Evolutionary conservation across 2,329 filamentous ascomycete species (phyloP), one percentile per base, ranked within the genome.

Genomic region (Huntiella savannae): DNA sequence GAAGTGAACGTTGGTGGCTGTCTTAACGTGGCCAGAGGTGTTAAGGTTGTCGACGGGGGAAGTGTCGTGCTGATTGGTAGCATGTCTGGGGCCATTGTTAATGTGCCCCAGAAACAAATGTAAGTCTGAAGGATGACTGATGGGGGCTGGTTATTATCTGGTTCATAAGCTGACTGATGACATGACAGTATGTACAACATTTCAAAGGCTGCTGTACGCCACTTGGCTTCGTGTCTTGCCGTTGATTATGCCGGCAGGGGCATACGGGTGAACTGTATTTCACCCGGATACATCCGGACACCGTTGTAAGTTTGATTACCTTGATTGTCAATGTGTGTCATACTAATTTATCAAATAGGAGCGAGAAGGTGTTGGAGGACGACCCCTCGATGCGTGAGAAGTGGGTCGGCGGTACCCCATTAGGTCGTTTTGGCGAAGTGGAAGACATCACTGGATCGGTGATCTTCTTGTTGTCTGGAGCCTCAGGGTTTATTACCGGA

Each of bases 261-360:
- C 54, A 94, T 96, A 58, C 76, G 88, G 33, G 88, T 96, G 54
- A 96, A 96, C 67, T 91, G 83, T 63, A 91, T 96, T 60, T 86
- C 80, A 28, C 88, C 88, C 0, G 88, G 91, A 39, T 96, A 96
- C 64, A 96, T 96, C 88, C 67, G 94, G 54, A 95, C 88, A 12
- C 82, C 86, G 49, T 65, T 95, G 82, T 88, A 70, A 74, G 81
- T 65, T 35, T 33, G 40, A 12, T 12, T 32, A 8, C 7, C 19
- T 28, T 41, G 22, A 8, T 15, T 32, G 4, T 41, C 1, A 10
- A 22, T 32, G 11, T 12, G 8, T 5, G 19, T 32, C 17, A 41
- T 32, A 22, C 5, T 41, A 12, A 16, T 16, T 5, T 40, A n/a
- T 12, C 17, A 28, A 28, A 10, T 36, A 92, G 83, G 45, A 95